Evolutionary conservation across 2,329 filamentous ascomycete genomes (phyloP).

Genomic region (Aspergillus costaricaensis): DNA sequence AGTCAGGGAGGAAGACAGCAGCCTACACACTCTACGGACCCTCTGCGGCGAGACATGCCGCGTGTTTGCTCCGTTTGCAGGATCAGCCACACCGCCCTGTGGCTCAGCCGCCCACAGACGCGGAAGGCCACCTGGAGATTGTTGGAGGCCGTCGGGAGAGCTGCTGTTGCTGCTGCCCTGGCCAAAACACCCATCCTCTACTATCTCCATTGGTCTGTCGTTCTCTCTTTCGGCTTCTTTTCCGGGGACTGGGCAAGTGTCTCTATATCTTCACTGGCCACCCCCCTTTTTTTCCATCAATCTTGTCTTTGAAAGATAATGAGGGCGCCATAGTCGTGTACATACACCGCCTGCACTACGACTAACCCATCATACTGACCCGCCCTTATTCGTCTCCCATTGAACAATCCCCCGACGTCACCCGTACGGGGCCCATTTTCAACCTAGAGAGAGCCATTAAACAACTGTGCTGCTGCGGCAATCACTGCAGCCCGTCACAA

Average conservation of each 20-base stretch:
- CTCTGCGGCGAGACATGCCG: constrained; percentile 27
- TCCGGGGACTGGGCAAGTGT: not conserved
- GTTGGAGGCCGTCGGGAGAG: constrained; percentile 18
- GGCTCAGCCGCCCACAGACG: constrained; percentile 33
- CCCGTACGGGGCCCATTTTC: constrained; percentile 16
- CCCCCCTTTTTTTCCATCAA: not conserved
- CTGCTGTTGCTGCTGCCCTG: constrained; percentile 20
- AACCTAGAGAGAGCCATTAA: constrained; percentile 17
- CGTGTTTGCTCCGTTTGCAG: constrained; percentile 45
- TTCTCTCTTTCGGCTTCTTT: constrained; percentile 4
- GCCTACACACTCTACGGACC: not conserved
- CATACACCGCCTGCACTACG: constrained; percentile 27
- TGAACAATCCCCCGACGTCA: constrained; percentile 28
- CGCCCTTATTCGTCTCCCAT: constrained; percentile 27
- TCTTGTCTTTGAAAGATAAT: constrained; percentile 26
- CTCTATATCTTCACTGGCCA: not conserved
- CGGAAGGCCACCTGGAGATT: constrained; percentile 46
- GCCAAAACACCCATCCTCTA: constrained; percentile 18
- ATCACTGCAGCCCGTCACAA: constrained; percentile 48
- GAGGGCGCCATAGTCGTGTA: constrained; percentile 33
- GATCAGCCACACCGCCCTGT: constrained; percentile 22
- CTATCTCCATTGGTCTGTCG: constrained; percentile 15
- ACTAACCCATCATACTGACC: constrained; percentile 21
- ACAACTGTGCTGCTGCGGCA: constrained; percentile 27
- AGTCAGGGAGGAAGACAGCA: not conserved